Percentiles rank a stretch among this genome's conserved stretches.
Conservation (phyloP, 2,329 filamentous ascomycete species). For the Botrytis tulipae region DNA sequence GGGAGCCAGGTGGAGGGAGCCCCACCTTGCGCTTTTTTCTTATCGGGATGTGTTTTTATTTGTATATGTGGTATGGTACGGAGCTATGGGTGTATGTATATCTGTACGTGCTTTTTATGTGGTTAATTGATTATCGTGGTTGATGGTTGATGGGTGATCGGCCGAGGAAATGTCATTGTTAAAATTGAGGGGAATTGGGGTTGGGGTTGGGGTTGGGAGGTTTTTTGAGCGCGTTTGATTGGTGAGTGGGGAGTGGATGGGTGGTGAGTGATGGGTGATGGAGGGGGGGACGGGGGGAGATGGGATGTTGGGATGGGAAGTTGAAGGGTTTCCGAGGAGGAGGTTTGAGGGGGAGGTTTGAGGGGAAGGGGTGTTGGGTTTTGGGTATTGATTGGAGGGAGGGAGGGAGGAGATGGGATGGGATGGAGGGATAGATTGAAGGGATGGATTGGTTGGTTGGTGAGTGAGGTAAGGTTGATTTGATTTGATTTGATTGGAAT, state of each 20-base stretch:
- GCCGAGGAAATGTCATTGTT: conserved; percentile 1
- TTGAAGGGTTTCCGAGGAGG: conserved; percentile 11
- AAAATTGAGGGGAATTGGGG: not conserved
- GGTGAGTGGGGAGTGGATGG: not conserved
- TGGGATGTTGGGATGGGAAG: not conserved
- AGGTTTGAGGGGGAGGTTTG: too few species aligned
- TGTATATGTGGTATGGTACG: too few species aligned
- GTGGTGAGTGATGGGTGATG: not conserved
- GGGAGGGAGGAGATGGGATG: too few species aligned
- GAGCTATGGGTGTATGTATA: too few species aligned
- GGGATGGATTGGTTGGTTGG: not conserved
- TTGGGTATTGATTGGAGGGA: too few species aligned
- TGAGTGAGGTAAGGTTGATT: not conserved
- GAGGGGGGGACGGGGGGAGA: not conserved
- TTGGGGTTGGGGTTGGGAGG: not conserved
- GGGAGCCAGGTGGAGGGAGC: too few species aligned
- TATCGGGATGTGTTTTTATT: not conserved
- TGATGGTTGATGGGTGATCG: too few species aligned
- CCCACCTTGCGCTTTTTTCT: not conserved
- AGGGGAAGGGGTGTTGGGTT: too few species aligned
- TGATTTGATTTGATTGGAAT: too few species aligned
- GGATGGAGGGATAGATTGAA: not conserved
- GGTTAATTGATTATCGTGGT: too few species aligned
- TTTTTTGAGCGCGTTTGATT: not conserved
- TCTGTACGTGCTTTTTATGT: not conserved